A percentile compares a stretch with the other conserved stretches of the same genome.
These are phyloP conservation scores for Zasmidium angulare DNA, from an alignment of 2,329 filamentous ascomycete genomes.

Conservation along the genomic window DNA sequence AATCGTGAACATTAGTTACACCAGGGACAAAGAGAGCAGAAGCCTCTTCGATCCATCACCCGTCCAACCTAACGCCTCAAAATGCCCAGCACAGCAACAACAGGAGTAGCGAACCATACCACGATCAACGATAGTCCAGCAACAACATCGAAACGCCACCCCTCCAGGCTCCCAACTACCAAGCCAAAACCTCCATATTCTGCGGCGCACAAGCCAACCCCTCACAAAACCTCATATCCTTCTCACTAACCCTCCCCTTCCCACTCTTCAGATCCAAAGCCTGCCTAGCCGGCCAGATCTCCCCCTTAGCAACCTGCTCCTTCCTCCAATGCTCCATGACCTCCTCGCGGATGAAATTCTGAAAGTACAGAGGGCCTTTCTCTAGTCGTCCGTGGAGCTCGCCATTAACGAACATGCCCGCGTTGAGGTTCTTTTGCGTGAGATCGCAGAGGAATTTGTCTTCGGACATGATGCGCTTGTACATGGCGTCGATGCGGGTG, in stretches of 20 bases:
- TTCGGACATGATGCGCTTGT: conserved; percentile 61
- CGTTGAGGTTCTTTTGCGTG: conserved; percentile 59
- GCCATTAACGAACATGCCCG: conserved; percentile 60
- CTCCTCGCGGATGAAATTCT: conserved; percentile 48
- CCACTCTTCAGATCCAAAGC: conserved; percentile 30
- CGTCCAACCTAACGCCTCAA: background rate
- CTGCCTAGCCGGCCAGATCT: conserved; percentile 55
- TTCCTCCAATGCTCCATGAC: conserved; percentile 48
- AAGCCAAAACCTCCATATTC: conserved; percentile 17
- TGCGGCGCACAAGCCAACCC: conserved; percentile 10
- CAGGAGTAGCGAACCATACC: no score
- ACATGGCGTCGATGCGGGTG: conserved; percentile 55
- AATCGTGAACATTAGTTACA: no score
- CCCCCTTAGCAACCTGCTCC: conserved; percentile 45
- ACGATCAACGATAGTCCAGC: background rate
- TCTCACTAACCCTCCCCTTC: conserved; percentile 13
- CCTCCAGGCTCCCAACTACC: conserved; percentile 3
- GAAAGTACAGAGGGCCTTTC: conserved; percentile 55
- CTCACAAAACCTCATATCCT: conserved; percentile 22
- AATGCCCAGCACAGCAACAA: background rate
- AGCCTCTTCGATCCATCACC: background rate
- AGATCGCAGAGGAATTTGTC: conserved; percentile 62
- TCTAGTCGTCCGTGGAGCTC: conserved; percentile 57
- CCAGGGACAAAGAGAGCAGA: background rate
- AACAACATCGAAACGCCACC: background rate